Evolutionary conservation across 2,329 filamentous ascomycete species (phyloP).

Genomic region (Aspergillus sp.): DNA sequence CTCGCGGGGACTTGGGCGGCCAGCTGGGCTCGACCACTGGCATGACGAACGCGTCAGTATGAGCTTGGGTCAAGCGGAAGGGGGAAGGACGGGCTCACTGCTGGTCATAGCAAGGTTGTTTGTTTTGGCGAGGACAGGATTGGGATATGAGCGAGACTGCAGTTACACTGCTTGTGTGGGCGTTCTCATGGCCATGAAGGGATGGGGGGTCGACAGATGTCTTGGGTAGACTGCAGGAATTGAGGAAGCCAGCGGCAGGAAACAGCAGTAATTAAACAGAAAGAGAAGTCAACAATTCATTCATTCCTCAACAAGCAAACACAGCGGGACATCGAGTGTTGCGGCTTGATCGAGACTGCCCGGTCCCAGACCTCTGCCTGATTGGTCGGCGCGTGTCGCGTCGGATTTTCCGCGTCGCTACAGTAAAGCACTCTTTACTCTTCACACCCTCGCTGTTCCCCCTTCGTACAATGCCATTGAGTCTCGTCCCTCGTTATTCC

Average conservation of each 20-base stretch:
- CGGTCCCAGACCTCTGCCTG: conserved; percentile 17
- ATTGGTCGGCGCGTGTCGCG: conserved; percentile 22
- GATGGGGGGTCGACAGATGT: conserved; percentile 5
- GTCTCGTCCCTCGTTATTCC: conserved; percentile 1
- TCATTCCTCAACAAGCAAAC: no score
- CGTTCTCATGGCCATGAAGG: conserved; percentile 8
- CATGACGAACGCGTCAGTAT: conserved; percentile 5
- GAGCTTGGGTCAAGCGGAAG: conserved; percentile 1
- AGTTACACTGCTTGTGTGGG: conserved; percentile 1
- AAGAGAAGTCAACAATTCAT: no score
- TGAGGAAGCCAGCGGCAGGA: background rate
- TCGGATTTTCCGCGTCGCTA: conserved; percentile 8
- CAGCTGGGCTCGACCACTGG: conserved; percentile 42
- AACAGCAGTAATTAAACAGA: background rate
- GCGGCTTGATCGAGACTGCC: no score
- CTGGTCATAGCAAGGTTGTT: conserved; percentile 9
- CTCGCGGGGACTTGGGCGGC: conserved; percentile 55
- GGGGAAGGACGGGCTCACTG: conserved; percentile 12
- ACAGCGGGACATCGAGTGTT: conserved; percentile 13
- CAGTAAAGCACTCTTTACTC: no score
- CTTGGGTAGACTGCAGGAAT: background rate
- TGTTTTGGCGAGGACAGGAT: background rate
- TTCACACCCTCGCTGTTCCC: no score
- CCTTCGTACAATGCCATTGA: conserved; percentile 1
- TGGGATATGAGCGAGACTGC: background rate